These are phyloP conservation scores for Fusarium gaditjirri DNA, from an alignment of 2,329 filamentous ascomycete genomes.

Conservation along the genomic window DNA sequence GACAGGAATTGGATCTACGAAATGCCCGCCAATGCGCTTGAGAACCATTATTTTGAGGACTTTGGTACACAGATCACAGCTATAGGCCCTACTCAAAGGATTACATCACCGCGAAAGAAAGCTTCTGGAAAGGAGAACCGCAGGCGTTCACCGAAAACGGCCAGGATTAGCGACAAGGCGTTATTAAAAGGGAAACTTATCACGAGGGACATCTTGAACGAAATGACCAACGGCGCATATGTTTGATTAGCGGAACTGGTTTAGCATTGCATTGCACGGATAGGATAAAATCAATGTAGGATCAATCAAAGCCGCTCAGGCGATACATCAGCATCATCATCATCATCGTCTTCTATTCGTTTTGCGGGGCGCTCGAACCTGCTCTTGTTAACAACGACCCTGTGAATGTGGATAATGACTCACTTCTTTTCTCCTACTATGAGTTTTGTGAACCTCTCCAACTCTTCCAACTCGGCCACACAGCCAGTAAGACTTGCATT, in stretches of 20 bases:
- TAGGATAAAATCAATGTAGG: constrained; percentile 16
- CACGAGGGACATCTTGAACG: constrained; percentile 81
- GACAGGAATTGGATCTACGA: constrained; percentile 82
- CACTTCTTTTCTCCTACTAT: constrained; percentile 66
- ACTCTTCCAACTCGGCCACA: constrained; percentile 63
- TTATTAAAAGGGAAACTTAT: constrained; percentile 75
- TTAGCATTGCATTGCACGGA: constrained; percentile 25
- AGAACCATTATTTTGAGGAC: constrained; percentile 75
- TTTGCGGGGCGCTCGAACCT: constrained; percentile 51
- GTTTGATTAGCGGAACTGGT: constrained; percentile 35
- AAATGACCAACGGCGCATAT: constrained; percentile 63
- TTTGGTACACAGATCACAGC: constrained; percentile 60
- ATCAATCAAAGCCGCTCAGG: constrained; percentile 28
- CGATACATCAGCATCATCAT: constrained; percentile 34
- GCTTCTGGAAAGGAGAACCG: constrained; percentile 57
- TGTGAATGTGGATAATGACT: constrained; percentile 4
- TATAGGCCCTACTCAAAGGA: constrained; percentile 43
- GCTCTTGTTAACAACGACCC: constrained; percentile 1
- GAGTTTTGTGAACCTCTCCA: constrained; percentile 67
- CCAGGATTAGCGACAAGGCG: constrained; percentile 68
- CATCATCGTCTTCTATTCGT: constrained; percentile 36
- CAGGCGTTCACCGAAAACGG: constrained; percentile 62
- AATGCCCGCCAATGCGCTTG: constrained; percentile 70
- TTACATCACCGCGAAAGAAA: constrained; percentile 46
- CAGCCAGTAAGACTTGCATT: constrained; percentile 65